A percentile compares a stretch with the other conserved stretches of the same genome.
Conservation (phyloP, 1,284 basidiomycete genomes). For the Fomitopsis betulina region DNA sequence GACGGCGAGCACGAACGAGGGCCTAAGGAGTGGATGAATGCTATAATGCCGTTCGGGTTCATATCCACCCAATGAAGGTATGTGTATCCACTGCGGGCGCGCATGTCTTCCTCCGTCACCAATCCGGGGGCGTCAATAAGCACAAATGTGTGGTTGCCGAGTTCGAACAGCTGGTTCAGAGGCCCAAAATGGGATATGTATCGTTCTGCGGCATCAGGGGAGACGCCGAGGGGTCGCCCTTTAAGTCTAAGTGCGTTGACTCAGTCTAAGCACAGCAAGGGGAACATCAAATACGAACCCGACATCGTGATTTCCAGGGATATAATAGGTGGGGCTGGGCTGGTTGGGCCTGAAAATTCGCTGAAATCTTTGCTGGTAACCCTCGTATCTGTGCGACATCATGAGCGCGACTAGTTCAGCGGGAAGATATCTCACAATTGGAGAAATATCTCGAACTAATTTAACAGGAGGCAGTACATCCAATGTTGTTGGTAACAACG, state of each 20-base stretch:
- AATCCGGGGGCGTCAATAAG: slow-evolving; percentile 74
- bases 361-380: slow-evolving; percentile 63
- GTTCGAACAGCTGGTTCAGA: slow-evolving; percentile 44
- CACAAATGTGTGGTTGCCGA: slow-evolving; percentile 71
- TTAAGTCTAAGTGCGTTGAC: slow-evolving; percentile 37
- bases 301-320: slow-evolving; percentile 88
- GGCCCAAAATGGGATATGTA: slow-evolving; percentile 68
- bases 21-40: slow-evolving; percentile 59
- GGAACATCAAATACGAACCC: slow-evolving; percentile 41
- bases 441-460: too few relatives aligned
- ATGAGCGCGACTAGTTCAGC: background rate
- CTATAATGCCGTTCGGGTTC: slow-evolving; percentile 53
- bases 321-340: slow-evolving; percentile 52
- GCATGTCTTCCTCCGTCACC: slow-evolving; percentile 76
- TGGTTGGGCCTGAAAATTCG: slow-evolving; percentile 54
- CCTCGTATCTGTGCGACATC: slow-evolving; percentile 52
- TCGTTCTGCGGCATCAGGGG: slow-evolving; percentile 53
- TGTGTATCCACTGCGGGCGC: slow-evolving; percentile 39
- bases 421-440: too few relatives aligned
- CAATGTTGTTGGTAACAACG: too few relatives aligned
- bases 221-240: slow-evolving; percentile 44
- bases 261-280: too few relatives aligned
- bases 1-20: slow-evolving; percentile 34
- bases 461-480: too few relatives aligned
- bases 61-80: slow-evolving; percentile 56